Evolutionary conservation across 495 filamentous ascomycete species (phyloP).

Genomic region (Penicillium lividum): DNA sequence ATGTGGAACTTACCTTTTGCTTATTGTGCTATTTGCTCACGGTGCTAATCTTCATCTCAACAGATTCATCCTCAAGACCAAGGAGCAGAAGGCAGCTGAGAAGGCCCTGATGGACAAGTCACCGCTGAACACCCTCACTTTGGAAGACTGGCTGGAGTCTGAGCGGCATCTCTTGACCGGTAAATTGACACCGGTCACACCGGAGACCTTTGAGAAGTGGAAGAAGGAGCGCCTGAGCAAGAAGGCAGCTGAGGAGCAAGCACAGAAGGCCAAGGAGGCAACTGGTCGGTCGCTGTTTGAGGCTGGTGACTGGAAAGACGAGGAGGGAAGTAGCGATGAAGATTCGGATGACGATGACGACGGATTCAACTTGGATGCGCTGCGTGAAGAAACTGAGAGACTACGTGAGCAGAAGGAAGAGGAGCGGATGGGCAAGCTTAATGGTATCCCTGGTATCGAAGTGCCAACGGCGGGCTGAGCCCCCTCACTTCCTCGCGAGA

Average conservation of each 20-base stretch:
- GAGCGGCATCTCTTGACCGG: constrained; percentile 93
- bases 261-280: constrained; percentile 85
- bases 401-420: constrained; percentile 48
- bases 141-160: constrained; percentile 96
- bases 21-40: not conserved
- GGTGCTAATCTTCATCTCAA: constrained; percentile 1
- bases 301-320: constrained; percentile 84
- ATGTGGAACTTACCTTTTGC: constrained; percentile 33
- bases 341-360: constrained; percentile 55
- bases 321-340: constrained; percentile 62
- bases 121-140: constrained; percentile 86
- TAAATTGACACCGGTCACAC: constrained; percentile 86
- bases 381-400: constrained; percentile 70
- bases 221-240: constrained; percentile 92
- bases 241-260: constrained; percentile 91
- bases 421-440: constrained; percentile 41
- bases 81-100: constrained; percentile 93
- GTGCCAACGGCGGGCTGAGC: constrained; percentile 35
- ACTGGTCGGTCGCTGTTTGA: constrained; percentile 95
- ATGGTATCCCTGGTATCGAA: constrained; percentile 31
- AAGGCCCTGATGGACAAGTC: constrained; percentile 98
- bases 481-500: constrained; percentile 22
- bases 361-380: constrained; percentile 75
- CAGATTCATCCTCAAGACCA: constrained; percentile 95
- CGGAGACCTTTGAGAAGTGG: constrained; percentile 91